Conservation (phyloP, 108 stramenopile genomes). For the Cyclotella baltica region DNA sequence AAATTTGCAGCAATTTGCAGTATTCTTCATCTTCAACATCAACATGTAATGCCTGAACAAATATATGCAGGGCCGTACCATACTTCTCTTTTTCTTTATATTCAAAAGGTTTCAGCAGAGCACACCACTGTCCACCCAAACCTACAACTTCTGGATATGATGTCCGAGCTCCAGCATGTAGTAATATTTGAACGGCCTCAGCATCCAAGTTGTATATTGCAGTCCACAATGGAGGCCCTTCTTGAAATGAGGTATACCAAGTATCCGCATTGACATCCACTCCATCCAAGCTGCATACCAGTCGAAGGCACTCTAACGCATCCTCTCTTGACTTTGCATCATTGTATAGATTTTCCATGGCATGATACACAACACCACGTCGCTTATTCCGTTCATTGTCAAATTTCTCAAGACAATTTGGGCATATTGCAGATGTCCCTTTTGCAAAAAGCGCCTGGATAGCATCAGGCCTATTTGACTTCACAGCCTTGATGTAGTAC, state of each 20-base stretch:
- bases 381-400: slow-evolving; percentile 1
- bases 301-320: slow-evolving; percentile 10
- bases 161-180: slow-evolving; percentile 3
- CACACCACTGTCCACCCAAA: neutral
- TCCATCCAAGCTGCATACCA: slow-evolving; percentile 23
- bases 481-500: slow-evolving; percentile 18
- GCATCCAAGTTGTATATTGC: slow-evolving; percentile 3
- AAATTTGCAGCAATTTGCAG: neutral
- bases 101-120: slow-evolving; percentile 5
- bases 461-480: neutral
- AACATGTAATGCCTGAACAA: neutral
- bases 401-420: slow-evolving; percentile 17
- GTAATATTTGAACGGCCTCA: slow-evolving; percentile 4
- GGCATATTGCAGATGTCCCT: slow-evolving; percentile 3
- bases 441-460: slow-evolving; percentile 10
- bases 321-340: neutral
- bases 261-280: slow-evolving; percentile 27
- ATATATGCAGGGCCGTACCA: slow-evolving; percentile 4
- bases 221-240: slow-evolving; percentile 1
- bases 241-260: slow-evolving; percentile 10
- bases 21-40: slow-evolving; percentile 5
- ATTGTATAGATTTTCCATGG: slow-evolving; percentile 8
- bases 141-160: slow-evolving; percentile 10
- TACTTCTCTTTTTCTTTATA: slow-evolving; percentile 1
- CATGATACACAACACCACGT: slow-evolving; percentile 12